Evolutionary conservation across 768 basidiomycete genomes (phyloP), one percentile per base, ranked within the genome.

Genomic region (Trametes coccinea): DNA sequence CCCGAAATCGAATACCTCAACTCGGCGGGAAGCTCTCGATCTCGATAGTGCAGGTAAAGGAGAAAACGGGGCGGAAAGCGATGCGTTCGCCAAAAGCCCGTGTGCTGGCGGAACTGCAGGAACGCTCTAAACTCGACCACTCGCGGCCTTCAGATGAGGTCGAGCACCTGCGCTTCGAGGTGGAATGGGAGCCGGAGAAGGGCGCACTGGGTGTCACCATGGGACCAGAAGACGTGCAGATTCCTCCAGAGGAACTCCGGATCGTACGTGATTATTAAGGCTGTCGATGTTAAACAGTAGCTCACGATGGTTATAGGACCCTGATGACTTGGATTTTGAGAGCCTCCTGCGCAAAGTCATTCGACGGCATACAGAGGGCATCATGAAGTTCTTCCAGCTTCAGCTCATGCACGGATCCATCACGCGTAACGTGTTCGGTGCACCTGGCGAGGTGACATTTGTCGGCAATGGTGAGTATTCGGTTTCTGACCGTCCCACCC

Each of bases 1-100:
- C 69, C 49, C 77, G 78, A 27, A 67, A 74, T 31, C 60, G 41
- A 82, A 64, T 87, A 29, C 87, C 90, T 1, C 70, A 77, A 5
- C 71, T 86, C 6, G 93, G 90, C 37, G 93, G 92, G 4, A 90
- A 82, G 0, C 70, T 95, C 14, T 89, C 80, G 2, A 82, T 95
- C 39, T 84, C 89, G 6, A 87, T 92, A 16, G 77, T 83, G n/a
- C 83, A 85, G 64, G 76, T 80, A 8, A 78, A 77, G 61, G 59
- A 70, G 16, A 76, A 77, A 65, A 64, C 72, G 16, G 77, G 77
- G 5, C 72, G 72, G 49, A 80, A 80, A 14, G 81, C 85, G 41
- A 75, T 76, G n/a, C 79, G 87, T 48, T 77, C 84, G 2, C 80
- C 87, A 0, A 78, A 77, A 61, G 77, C 80, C 41, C 81, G 83